Conservation (phyloP, 345 rosid species). For the Crucihimalaya himalaica region DNA sequence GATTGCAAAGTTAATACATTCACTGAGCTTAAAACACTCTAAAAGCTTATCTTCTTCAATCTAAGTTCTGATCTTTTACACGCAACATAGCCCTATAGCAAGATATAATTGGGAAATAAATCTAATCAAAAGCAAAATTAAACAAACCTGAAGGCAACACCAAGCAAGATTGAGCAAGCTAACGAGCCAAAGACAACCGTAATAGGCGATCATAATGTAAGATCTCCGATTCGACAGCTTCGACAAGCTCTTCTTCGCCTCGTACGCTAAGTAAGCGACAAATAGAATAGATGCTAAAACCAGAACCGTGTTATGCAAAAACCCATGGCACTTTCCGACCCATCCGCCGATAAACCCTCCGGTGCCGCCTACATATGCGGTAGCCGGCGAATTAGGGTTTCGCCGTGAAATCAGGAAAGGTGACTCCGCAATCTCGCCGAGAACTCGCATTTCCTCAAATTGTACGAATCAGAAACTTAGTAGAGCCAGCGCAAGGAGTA, state of each 20-base stretch:
- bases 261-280: constrained; percentile 67
- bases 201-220: constrained; percentile 79
- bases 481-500: neutral
- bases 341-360: constrained; percentile 51
- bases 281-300: constrained; percentile 61
- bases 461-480: constrained; percentile 2
- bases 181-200: constrained; percentile 84
- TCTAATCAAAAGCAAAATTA: neutral
- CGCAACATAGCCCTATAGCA: neutral
- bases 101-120: neutral
- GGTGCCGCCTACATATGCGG: constrained; percentile 1
- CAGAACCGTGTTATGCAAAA: constrained; percentile 68
- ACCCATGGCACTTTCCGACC: constrained; percentile 85
- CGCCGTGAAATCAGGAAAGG: constrained; percentile 36
- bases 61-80: neutral
- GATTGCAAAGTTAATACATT: neutral
- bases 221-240: constrained; percentile 89
- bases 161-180: constrained; percentile 92
- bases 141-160: constrained; percentile 83
- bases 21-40: constrained; percentile 3
- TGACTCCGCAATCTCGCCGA: constrained; percentile 38
- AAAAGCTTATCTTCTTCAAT: neutral
- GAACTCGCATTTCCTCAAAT: constrained; percentile 41
- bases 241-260: constrained; percentile 69
- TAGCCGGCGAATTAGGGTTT: constrained; percentile 46